Evolutionary conservation across 108 stramenopile species (phyloP).

Genomic region (Seminavis robusta): DNA sequence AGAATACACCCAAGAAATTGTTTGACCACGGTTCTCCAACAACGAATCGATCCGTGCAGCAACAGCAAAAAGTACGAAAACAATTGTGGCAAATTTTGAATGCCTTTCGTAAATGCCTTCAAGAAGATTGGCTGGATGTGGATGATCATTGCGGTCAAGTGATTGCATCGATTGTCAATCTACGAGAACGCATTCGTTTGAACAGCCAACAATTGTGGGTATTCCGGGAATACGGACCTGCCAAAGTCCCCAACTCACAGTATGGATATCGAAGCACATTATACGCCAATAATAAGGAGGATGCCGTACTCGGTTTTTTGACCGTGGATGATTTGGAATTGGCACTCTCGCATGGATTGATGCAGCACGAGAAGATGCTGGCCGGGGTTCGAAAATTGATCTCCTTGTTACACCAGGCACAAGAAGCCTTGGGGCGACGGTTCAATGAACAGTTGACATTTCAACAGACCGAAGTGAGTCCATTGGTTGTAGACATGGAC

Average conservation of each 20-base stretch:
- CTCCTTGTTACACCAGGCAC: conserved; percentile 44
- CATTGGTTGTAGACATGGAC: too few relatives aligned
- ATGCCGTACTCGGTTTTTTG: background rate
- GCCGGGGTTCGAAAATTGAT: conserved; percentile 37
- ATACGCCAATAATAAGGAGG: background rate
- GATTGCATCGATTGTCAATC: conserved; percentile 50
- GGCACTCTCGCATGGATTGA: conserved; percentile 57
- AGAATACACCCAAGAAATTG: too few relatives aligned
- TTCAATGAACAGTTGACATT: conserved; percentile 64
- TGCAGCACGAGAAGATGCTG: conserved; percentile 79
- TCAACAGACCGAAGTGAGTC: too few relatives aligned
- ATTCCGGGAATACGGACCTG: background rate
- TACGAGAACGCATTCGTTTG: conserved; percentile 51
- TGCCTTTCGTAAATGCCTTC: too few relatives aligned
- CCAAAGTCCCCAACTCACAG: conserved; percentile 8
- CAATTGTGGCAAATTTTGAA: too few relatives aligned
- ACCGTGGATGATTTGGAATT: conserved; percentile 40
- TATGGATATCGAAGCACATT: background rate
- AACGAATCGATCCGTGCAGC: too few relatives aligned
- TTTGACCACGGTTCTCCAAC: too few relatives aligned
- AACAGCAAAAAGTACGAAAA: too few relatives aligned
- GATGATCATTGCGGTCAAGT: conserved; percentile 53
- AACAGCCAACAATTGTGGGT: conserved; percentile 34
- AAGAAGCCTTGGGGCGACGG: conserved; percentile 65
- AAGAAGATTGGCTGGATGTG: conserved; percentile 59